Conservation (phyloP, 1,284 basidiomycete species). For the Meripilus lineatus region DNA sequence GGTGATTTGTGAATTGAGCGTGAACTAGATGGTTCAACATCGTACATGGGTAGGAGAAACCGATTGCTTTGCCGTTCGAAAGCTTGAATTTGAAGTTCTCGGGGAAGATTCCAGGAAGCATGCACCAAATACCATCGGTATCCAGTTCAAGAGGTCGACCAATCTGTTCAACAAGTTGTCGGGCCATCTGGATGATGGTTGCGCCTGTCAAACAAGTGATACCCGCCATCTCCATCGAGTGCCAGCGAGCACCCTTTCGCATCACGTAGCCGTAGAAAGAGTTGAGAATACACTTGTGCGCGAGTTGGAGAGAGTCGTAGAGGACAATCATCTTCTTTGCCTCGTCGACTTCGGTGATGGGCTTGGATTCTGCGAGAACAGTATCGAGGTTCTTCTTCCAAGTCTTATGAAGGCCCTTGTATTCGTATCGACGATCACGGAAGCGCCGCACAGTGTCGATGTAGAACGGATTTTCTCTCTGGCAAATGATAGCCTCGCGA, state of each 20-base stretch:
- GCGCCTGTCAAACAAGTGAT: constrained; percentile 99
- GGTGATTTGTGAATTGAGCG: constrained; percentile 94
- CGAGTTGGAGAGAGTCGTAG: constrained; percentile 98
- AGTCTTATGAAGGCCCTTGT: constrained; percentile 97
- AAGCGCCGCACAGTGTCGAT: constrained; percentile 98
- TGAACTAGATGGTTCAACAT: constrained; percentile 99
- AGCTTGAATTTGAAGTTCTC: constrained; percentile 98
- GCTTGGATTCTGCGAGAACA: constrained; percentile 59
- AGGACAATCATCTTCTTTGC: constrained; percentile 99
- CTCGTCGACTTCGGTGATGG: constrained; percentile 87
- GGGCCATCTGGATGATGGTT: constrained; percentile 99
- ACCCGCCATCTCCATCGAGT: constrained; percentile 99
- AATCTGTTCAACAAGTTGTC: constrained; percentile 95
- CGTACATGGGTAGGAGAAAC: constrained; percentile 97
- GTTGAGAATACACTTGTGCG: constrained; percentile 99
- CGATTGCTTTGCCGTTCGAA: constrained; percentile 81
- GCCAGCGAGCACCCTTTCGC: constrained; percentile 99
- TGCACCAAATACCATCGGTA: constrained; percentile 99
- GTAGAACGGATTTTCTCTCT: constrained; percentile 98
- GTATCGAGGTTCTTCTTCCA: constrained; percentile 99
- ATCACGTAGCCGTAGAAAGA: constrained; percentile 99
- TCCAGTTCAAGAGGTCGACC: constrained; percentile 97
- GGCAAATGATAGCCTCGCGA: constrained; percentile 95
- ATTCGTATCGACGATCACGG: constrained; percentile 97
- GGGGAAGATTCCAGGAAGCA: constrained; percentile 97